Conservation (phyloP, 805 yeast genomes). For the Nakazawaea wyomingensis region DNA sequence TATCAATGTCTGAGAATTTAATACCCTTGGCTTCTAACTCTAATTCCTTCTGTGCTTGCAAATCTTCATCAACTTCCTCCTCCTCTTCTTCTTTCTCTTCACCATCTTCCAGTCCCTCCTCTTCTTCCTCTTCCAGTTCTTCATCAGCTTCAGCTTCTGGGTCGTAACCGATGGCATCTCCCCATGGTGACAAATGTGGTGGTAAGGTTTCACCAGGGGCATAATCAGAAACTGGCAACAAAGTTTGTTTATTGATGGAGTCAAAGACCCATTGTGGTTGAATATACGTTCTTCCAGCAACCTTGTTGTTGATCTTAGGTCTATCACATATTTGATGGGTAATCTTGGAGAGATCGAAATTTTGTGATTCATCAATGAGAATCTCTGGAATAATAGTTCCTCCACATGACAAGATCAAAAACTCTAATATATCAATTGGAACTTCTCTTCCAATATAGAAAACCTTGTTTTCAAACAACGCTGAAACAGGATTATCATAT, state of each 20-base stretch:
- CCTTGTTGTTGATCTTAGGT: constrained; percentile 70
- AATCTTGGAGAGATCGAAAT: constrained; percentile 57
- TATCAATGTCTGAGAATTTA: constrained; percentile 56
- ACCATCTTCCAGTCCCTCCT: constrained; percentile 46
- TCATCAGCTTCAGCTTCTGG: constrained; percentile 59
- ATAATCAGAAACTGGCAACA: constrained; percentile 74
- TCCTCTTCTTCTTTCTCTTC: constrained; percentile 48
- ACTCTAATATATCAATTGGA: constrained; percentile 85
- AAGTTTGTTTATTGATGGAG: constrained; percentile 69
- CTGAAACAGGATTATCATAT: constrained; percentile 53
- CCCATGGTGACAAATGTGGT: constrained; percentile 99
- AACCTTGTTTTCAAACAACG: constrained; percentile 65
- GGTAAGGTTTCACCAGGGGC: constrained; percentile 95
- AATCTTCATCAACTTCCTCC: constrained; percentile 47
- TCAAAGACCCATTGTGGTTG: constrained; percentile 99
- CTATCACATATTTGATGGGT: constrained; percentile 96
- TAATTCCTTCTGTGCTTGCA: constrained; percentile 59
- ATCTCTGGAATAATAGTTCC: constrained; percentile 84
- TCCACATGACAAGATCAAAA: constrained; percentile 79
- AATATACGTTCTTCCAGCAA: constrained; percentile 86
- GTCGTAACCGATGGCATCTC: constrained; percentile 86
- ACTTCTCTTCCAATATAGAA: constrained; percentile 95
- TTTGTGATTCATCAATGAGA: constrained; percentile 65
- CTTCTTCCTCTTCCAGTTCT: constrained; percentile 41
- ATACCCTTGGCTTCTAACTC: constrained; percentile 91